Percentiles rank a stretch among this genome's conserved stretches.
Evolutionary conservation across 2,329 filamentous ascomycete species (phyloP).

Genomic region (Fusarium anguioides): DNA sequence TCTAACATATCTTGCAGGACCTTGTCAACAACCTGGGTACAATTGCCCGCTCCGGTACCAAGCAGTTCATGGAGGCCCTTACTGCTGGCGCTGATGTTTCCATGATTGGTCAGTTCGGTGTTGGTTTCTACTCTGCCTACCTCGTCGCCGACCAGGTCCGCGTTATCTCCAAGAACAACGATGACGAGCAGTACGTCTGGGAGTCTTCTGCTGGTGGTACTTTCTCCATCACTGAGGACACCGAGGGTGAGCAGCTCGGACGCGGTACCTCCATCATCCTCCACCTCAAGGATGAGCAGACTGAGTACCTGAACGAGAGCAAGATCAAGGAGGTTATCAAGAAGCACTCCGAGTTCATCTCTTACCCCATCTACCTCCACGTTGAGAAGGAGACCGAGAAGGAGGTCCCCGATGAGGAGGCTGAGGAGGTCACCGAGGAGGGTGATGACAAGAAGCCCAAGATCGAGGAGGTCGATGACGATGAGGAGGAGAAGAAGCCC

Average conservation of each 20-base stretch:
- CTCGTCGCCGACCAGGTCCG: conserved; percentile 97
- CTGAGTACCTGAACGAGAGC: conserved; percentile 97
- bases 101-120: conserved; percentile 99
- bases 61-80: conserved; percentile 99
- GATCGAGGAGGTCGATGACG: conserved; percentile 91
- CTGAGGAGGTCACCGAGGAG: conserved; percentile 69
- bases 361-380: conserved; percentile 99
- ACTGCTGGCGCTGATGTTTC: conserved; percentile 98
- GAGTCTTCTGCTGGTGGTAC: conserved; percentile 97
- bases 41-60: conserved; percentile 98
- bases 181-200: conserved; percentile 99
- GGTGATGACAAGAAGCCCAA: conserved; percentile 94
- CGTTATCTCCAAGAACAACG: conserved; percentile 98
- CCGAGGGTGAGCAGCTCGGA: conserved; percentile 88
- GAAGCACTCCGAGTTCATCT: conserved; percentile 99
- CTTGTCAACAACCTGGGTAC: conserved; percentile 99
- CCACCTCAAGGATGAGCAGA: conserved; percentile 99
- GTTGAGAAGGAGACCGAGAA: conserved; percentile 99
- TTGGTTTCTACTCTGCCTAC: conserved; percentile 99
- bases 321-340: conserved; percentile 99
- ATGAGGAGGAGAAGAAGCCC: conserved; percentile 90
- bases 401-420: conserved; percentile 96
- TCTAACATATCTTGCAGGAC: conserved; percentile 68
- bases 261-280: conserved; percentile 98
- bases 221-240: conserved; percentile 92